These are phyloP conservation scores for Solioccasus polychromus DNA, from an alignment of 768 basidiomycete genomes.

Conservation along the genomic window DNA sequence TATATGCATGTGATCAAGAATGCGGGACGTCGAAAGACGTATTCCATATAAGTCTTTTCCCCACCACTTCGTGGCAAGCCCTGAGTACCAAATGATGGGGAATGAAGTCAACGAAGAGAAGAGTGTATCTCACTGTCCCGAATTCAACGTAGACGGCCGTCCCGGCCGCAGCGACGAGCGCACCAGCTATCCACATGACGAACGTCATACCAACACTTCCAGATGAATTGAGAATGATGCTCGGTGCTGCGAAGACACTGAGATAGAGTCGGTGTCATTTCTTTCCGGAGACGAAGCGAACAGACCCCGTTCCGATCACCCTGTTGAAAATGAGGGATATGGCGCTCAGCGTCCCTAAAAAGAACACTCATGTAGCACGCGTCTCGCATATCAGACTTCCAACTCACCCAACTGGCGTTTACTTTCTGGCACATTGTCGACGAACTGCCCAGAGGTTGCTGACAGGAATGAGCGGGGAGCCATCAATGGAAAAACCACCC, in stretches of 20 bases:
- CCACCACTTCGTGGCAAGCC: conserved; percentile 72
- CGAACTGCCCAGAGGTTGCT: conserved; percentile 14
- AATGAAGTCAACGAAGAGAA: background rate
- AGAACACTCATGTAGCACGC: background rate
- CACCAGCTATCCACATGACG: conserved; percentile 69
- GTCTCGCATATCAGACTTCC: background rate
- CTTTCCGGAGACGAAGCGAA: background rate
- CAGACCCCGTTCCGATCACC: conserved; percentile 72
- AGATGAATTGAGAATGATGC: conserved; percentile 60
- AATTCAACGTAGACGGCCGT: conserved; percentile 74
- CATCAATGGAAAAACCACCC: background rate
- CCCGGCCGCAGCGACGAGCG: conserved; percentile 60
- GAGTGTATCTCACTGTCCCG: conserved; percentile 51
- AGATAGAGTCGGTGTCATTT: conserved; percentile 2
- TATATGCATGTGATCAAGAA: conserved; percentile 62
- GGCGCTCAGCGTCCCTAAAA: conserved; percentile 41
- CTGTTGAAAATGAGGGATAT: conserved; percentile 72
- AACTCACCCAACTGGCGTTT: conserved; percentile 53
- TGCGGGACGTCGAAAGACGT: conserved; percentile 59
- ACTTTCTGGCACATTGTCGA: conserved; percentile 45
- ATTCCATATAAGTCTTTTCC: conserved; percentile 76
- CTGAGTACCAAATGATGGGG: conserved; percentile 29
- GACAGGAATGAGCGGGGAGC: background rate
- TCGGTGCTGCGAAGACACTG: conserved; percentile 72
- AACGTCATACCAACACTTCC: conserved; percentile 71